Percentiles rank a stretch among this genome's conserved stretches.
Evolutionary conservation across 2,329 filamentous ascomycete species (phyloP).

Genomic region (Claviceps humidiphila): DNA sequence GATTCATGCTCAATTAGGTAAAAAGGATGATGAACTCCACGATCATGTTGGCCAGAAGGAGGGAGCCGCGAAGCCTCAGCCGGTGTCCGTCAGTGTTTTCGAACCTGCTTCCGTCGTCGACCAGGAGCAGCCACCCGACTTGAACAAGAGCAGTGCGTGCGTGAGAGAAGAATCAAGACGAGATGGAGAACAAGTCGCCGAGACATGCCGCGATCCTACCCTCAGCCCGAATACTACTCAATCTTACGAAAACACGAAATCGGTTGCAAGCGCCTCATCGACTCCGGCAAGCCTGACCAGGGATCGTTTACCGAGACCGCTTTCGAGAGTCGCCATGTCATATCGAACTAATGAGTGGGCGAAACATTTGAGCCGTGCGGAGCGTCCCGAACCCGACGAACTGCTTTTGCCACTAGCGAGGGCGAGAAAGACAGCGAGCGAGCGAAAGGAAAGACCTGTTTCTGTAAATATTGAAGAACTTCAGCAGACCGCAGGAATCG

Average conservation of each 20-base stretch:
- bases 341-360: slow-evolving; percentile 95
- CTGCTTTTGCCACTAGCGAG: slow-evolving; percentile 30
- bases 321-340: slow-evolving; percentile 65
- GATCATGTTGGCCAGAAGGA: background rate
- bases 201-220: slow-evolving; percentile 1
- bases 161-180: background rate
- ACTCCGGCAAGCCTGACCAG: slow-evolving; percentile 38
- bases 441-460: slow-evolving; percentile 36
- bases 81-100: background rate
- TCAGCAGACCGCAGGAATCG: slow-evolving; percentile 46
- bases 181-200: background rate
- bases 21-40: slow-evolving; percentile 1
- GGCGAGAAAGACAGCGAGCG: slow-evolving; percentile 3
- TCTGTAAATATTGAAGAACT: slow-evolving; percentile 53
- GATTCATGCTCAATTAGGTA: slow-evolving; percentile 25
- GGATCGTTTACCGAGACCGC: slow-evolving; percentile 51
- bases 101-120: background rate
- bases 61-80: background rate
- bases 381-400: slow-evolving; percentile 54
- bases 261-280: slow-evolving; percentile 28
- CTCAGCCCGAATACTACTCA: slow-evolving; percentile 7
- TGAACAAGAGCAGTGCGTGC: background rate
- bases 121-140: background rate
- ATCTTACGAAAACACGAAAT: slow-evolving; percentile 24
- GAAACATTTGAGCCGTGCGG: slow-evolving; percentile 71